phyloP scores from a whole-genome alignment of 208 protist genomes.

The Crithidia sp. region DNA sequence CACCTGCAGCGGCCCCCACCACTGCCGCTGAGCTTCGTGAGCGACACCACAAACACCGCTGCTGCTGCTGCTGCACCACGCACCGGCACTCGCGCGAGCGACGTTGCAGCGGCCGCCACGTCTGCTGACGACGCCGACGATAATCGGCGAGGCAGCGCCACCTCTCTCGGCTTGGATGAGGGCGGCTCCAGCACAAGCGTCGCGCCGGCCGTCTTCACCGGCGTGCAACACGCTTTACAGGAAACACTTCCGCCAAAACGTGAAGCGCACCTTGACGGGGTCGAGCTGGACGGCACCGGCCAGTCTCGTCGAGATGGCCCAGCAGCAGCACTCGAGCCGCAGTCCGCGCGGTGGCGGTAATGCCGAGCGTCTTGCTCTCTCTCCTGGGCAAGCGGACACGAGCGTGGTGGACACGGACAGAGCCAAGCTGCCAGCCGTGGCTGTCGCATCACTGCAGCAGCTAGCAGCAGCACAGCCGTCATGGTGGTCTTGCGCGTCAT shows the following conservation, averaged over 20 bases:
- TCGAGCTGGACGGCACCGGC: background rate
- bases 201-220: constrained; percentile 24
- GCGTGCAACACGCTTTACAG: constrained; percentile 31
- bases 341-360: constrained; percentile 1
- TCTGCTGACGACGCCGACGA: background rate
- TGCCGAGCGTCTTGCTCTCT: background rate
- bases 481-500: background rate
- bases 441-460: constrained; percentile 3
- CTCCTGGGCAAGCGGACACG: background rate
- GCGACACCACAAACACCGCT: background rate
- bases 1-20: constrained; percentile 22
- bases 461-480: constrained; percentile 1
- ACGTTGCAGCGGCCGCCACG: background rate
- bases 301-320: constrained; percentile 8
- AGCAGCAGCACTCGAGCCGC: constrained; percentile 9
- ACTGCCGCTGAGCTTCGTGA: constrained; percentile 11
- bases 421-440: background rate
- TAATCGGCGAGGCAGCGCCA: background rate
- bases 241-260: constrained; percentile 35
- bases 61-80: background rate
- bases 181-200: background rate
- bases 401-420: background rate
- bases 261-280: constrained; percentile 25
- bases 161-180: background rate
- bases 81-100: background rate